phyloP scores from a whole-genome alignment of 2,329 filamentous ascomycete species.

The Chrysoporthe austroafricana region DNA sequence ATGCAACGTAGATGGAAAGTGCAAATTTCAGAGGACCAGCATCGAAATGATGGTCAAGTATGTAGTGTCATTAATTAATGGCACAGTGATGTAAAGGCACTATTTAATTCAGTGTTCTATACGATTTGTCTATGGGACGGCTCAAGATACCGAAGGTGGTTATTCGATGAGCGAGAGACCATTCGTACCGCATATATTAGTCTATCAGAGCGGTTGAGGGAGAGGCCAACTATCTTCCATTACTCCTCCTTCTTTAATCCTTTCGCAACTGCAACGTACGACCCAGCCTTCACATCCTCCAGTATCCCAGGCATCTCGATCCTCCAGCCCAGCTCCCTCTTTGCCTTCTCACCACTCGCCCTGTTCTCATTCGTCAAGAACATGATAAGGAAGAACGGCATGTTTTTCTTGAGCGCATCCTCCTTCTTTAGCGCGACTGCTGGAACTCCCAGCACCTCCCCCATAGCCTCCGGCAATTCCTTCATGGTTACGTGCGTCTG shows the following conservation, averaged over 20 bases:
- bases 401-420: conserved; percentile 35
- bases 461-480: conserved; percentile 31
- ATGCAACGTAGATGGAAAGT: too few species aligned
- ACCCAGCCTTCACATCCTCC: conserved; percentile 39
- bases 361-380: conserved; percentile 42
- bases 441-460: conserved; percentile 32
- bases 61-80: neutral
- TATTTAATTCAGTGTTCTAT: neutral
- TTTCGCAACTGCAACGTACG: conserved; percentile 29
- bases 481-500: conserved; percentile 20
- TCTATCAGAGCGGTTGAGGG: neutral
- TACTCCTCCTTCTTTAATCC: neutral
- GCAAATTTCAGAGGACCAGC: too few species aligned
- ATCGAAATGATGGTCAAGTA: too few species aligned
- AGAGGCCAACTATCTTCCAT: neutral
- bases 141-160: neutral
- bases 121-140: neutral
- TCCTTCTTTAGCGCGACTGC: conserved; percentile 33
- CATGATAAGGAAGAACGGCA: conserved; percentile 36
- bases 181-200: neutral
- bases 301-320: conserved; percentile 40
- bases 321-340: conserved; percentile 44
- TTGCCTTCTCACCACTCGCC: conserved; percentile 42
- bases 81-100: neutral
- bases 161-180: neutral